Conservation (phyloP, 495 filamentous ascomycete species). For the Hamigera avellanea region DNA sequence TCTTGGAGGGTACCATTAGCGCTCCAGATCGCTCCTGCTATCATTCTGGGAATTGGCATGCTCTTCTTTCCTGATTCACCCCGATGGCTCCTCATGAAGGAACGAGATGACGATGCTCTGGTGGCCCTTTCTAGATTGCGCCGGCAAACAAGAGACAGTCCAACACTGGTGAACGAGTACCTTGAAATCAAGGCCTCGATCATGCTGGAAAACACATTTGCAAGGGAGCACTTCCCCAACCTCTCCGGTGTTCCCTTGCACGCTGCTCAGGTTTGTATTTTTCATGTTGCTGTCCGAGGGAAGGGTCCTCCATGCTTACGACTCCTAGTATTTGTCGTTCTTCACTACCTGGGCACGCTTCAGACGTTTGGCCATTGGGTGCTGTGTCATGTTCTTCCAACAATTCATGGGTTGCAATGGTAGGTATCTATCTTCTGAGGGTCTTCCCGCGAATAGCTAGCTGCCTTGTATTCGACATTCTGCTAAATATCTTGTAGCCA, state of each 20-base stretch:
- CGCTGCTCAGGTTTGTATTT: constrained; percentile 17
- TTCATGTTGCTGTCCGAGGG: neutral
- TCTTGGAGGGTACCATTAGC: constrained; percentile 60
- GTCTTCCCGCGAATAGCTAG: constrained; percentile 22
- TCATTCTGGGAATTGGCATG: constrained; percentile 57
- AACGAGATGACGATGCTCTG: constrained; percentile 59
- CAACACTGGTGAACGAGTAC: constrained; percentile 63
- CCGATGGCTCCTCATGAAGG: constrained; percentile 65
- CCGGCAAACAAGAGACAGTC: constrained; percentile 32
- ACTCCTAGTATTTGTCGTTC: constrained; percentile 47
- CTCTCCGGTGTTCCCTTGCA: constrained; percentile 43
- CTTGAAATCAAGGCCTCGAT: constrained; percentile 74
- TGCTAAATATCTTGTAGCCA: constrained; percentile 42
- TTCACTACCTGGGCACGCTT: constrained; percentile 64
- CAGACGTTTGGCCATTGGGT: constrained; percentile 61
- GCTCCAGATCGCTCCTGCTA: constrained; percentile 48
- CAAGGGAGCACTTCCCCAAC: constrained; percentile 58
- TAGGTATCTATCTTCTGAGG: constrained; percentile 2
- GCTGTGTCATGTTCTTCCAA: constrained; percentile 70
- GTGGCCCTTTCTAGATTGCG: constrained; percentile 58
- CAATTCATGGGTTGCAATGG: constrained; percentile 57
- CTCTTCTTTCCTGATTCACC: constrained; percentile 75
- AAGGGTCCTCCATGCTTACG: constrained; percentile 1
- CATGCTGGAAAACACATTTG: constrained; percentile 65
- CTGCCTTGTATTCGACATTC: too few species aligned